Conservation (phyloP, 1,284 basidiomycete genomes). For the Pyrrhoderma noxium region DNA sequence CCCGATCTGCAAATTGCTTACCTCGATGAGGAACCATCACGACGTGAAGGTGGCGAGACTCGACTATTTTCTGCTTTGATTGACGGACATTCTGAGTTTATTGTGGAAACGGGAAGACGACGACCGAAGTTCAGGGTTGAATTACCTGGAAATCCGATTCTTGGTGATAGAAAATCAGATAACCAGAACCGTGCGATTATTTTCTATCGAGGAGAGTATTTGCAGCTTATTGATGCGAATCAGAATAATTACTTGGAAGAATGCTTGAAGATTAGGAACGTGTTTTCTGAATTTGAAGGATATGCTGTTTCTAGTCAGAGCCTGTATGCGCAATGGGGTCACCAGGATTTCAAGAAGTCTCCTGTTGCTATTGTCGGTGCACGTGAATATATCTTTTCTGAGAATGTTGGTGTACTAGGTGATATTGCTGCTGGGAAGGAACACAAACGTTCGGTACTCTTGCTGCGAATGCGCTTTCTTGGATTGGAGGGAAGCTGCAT, state of each 20-base stretch:
- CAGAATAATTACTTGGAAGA: constrained; percentile 99
- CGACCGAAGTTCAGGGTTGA: constrained; percentile 98
- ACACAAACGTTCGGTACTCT: constrained; percentile 99
- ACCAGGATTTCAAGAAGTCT: constrained; percentile 79
- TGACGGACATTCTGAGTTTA: constrained; percentile 96
- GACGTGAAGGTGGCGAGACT: constrained; percentile 93
- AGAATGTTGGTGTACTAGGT: constrained; percentile 98
- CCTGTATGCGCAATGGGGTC: constrained; percentile 86
- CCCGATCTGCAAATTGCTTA: constrained; percentile 98
- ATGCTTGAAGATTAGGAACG: constrained; percentile 97
- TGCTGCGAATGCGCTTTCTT: constrained; percentile 89
- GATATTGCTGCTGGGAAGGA: constrained; percentile 99
- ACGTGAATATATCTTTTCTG: constrained; percentile 99
- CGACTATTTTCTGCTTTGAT: constrained; percentile 94
- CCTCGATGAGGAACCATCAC: constrained; percentile 89
- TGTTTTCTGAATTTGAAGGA: constrained; percentile 97
- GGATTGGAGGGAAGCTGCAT: constrained; percentile 97
- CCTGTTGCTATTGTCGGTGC: constrained; percentile 98
- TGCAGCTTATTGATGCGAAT: constrained; percentile 99
- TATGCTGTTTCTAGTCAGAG: constrained; percentile 81
- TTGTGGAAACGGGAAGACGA: constrained; percentile 81
- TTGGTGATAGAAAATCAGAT: constrained; percentile 98
- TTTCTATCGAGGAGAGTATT: constrained; percentile 98
- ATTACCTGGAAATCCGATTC: constrained; percentile 96
- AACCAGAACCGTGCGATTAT: constrained; percentile 99